Evolutionary conservation across 495 filamentous ascomycete genomes (phyloP).

Genomic region (Penicillium samsonianum): DNA sequence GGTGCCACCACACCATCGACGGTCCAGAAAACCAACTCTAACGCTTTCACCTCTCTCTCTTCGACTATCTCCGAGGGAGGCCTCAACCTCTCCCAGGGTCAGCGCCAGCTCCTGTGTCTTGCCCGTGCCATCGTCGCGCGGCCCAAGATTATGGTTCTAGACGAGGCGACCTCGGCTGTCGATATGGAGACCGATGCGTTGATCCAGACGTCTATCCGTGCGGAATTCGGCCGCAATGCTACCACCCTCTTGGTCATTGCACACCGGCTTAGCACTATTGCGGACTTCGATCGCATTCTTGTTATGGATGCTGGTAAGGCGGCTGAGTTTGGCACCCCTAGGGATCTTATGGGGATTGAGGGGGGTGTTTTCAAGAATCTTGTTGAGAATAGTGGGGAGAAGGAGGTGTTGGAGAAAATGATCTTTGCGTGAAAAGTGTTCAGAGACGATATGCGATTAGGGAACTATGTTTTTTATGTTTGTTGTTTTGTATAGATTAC

Average conservation of each 20-base stretch:
- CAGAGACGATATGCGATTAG: neutral
- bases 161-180: slow-evolving; percentile 87
- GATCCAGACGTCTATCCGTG: slow-evolving; percentile 79
- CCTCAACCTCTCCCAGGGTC: slow-evolving; percentile 81
- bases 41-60: slow-evolving; percentile 60
- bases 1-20: slow-evolving; percentile 30
- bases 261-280: slow-evolving; percentile 82
- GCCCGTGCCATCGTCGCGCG: slow-evolving; percentile 80
- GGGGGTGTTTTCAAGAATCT: slow-evolving; percentile 66
- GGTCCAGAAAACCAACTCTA: slow-evolving; percentile 51
- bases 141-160: slow-evolving; percentile 83
- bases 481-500: neutral
- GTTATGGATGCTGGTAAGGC: slow-evolving; percentile 76
- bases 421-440: slow-evolving; percentile 30
- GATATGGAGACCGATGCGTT: slow-evolving; percentile 83
- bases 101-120: slow-evolving; percentile 85
- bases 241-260: slow-evolving; percentile 83
- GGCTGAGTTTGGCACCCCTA: slow-evolving; percentile 71
- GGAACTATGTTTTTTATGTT: no score
- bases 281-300: slow-evolving; percentile 81
- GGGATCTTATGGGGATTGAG: slow-evolving; percentile 61
- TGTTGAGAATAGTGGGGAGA: slow-evolving; percentile 76
- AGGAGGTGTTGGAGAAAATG: slow-evolving; percentile 57
- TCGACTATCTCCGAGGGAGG: slow-evolving; percentile 74
- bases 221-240: slow-evolving; percentile 70